These are phyloP conservation scores for Xylariaceae sp. DNA, from an alignment of 2,329 filamentous ascomycete species.

Conservation along the genomic window DNA sequence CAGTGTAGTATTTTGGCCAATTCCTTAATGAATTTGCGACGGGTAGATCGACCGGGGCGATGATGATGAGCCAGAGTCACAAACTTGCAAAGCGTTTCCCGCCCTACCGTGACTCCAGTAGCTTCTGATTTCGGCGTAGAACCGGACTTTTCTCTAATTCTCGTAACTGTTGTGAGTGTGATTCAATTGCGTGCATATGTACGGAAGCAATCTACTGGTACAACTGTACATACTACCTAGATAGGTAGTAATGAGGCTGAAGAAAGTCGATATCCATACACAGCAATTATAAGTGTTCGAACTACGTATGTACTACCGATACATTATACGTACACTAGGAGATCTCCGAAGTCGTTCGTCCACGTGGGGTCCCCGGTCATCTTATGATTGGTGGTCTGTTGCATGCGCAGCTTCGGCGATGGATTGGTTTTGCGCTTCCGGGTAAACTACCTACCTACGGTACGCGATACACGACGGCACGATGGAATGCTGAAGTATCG, in stretches of 20 bases:
- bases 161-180: constrained; percentile 15
- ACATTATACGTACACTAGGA: no score
- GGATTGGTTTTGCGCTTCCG: not conserved
- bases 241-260: no score
- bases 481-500: not conserved
- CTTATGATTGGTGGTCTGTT: constrained; percentile 9
- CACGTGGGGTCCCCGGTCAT: constrained; percentile 13
- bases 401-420: not conserved
- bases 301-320: no score
- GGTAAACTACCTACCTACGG: not conserved
- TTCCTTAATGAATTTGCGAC: no score
- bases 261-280: no score
- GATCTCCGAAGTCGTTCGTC: not conserved
- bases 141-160: no score
- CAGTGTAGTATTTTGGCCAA: no score
- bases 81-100: constrained; percentile 1
- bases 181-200: not conserved
- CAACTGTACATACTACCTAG: no score
- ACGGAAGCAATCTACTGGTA: no score
- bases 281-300: no score
- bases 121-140: constrained; percentile 14
- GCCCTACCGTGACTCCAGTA: constrained; percentile 13
- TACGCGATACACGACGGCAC: not conserved
- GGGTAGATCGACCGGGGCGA: no score
- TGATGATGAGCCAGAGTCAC: no score